phyloP scores from a whole-genome alignment of 805 yeast genomes.

The Metschnikowia peoriensis region DNA sequence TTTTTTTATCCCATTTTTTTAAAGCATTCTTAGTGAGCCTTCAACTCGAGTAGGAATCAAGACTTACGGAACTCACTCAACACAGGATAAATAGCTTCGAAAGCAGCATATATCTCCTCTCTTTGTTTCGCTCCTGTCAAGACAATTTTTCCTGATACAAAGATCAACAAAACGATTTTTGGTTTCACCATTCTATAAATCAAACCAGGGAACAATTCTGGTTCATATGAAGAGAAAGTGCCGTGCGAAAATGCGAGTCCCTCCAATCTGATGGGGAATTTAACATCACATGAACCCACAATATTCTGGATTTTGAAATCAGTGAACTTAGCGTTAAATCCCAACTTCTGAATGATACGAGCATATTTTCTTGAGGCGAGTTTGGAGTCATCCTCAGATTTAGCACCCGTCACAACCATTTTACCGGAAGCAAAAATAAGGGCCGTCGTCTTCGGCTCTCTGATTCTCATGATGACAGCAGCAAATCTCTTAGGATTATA shows the following conservation, averaged over 20 bases:
- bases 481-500: conserved; percentile 99
- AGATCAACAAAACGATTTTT: conserved; percentile 90
- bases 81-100: conserved; percentile 97
- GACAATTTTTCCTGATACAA: conserved; percentile 96
- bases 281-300: conserved; percentile 98
- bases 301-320: conserved; percentile 98
- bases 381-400: conserved; percentile 97
- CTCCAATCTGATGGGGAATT: conserved; percentile 94
- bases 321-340: conserved; percentile 96
- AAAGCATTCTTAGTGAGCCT: background rate
- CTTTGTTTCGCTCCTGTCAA: conserved; percentile 98
- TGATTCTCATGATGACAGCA: conserved; percentile 98
- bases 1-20: background rate
- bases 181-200: conserved; percentile 99
- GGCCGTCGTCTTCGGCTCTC: conserved; percentile 98
- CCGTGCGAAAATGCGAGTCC: conserved; percentile 98
- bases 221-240: conserved; percentile 97
- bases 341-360: conserved; percentile 94
- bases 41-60: conserved; percentile 22
- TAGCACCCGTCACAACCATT: conserved; percentile 99
- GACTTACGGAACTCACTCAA: conserved; percentile 94
- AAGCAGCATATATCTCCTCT: conserved; percentile 97
- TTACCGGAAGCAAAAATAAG: conserved; percentile 97
- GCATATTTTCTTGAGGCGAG: conserved; percentile 97
- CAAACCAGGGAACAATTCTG: conserved; percentile 96